phyloP scores from a whole-genome alignment of 2,329 filamentous ascomycete species.

The Bertia moriformis region DNA sequence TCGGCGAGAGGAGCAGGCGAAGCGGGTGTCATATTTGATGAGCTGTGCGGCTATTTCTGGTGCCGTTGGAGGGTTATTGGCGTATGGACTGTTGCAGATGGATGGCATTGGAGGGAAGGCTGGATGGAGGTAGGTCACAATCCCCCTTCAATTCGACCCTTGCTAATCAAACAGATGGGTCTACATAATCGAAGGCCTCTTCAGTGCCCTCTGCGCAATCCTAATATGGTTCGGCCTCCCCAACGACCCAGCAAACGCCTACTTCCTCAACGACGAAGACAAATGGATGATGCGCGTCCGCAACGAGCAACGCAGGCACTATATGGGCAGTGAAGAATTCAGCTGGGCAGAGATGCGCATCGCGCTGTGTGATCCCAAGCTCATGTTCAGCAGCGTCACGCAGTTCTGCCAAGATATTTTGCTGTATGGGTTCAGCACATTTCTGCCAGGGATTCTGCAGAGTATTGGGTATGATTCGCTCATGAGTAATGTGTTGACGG shows the following conservation, averaged over 20 bases:
- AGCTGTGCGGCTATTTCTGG: slow-evolving; percentile 34
- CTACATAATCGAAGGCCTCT: slow-evolving; percentile 32
- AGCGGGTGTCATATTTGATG: slow-evolving; percentile 35
- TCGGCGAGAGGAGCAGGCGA: slow-evolving; percentile 34
- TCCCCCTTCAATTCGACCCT: background rate
- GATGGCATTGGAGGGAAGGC: slow-evolving; percentile 25
- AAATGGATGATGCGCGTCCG: slow-evolving; percentile 32
- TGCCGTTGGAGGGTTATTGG: slow-evolving; percentile 36
- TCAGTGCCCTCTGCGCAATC: slow-evolving; percentile 23
- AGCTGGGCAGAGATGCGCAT: slow-evolving; percentile 31
- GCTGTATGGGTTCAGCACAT: slow-evolving; percentile 41
- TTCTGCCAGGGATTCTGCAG: slow-evolving; percentile 37
- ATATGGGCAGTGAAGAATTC: slow-evolving; percentile 33
- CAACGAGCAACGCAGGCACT: slow-evolving; percentile 24
- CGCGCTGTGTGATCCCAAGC: slow-evolving; percentile 31
- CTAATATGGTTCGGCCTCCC: slow-evolving; percentile 30
- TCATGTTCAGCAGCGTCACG: slow-evolving; percentile 29
- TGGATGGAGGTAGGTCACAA: slow-evolving; percentile 23
- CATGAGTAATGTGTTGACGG: slow-evolving; percentile 35
- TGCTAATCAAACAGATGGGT: slow-evolving; percentile 18
- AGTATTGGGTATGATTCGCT: slow-evolving; percentile 34
- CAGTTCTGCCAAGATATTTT: slow-evolving; percentile 36
- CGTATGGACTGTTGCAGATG: slow-evolving; percentile 32
- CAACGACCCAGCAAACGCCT: slow-evolving; percentile 27
- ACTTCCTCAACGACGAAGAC: slow-evolving; percentile 30